Base-by-base conservation (phyloP, 2,329 filamentous ascomycete genomes). In the Aspergillus brunneoviolaceus region DNA sequence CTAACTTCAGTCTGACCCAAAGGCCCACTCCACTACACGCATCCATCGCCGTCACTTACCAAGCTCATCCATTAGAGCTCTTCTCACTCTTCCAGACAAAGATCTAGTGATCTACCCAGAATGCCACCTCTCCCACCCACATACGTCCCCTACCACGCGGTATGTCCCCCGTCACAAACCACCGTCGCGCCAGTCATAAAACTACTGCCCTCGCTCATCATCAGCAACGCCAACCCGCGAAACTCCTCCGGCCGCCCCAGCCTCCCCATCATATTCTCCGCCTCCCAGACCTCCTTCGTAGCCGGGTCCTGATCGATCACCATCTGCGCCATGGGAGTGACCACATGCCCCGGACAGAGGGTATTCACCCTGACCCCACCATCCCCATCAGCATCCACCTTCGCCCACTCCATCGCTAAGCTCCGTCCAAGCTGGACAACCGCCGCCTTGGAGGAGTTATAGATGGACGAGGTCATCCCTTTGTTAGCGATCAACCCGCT, bases 291-390 rank as follows among this genome's bases (percentile, higher is more conserved):
- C 9, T 71, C 72, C 29, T 70, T 68, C 5, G 76, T 67, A 69
- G 92, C 89, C 0, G 92, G 92, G 65, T 85, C 89, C 64, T 89
- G 82, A 64, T 87, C 82, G 69, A 96, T 95, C 31, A 96, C 84
- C 60, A 85, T 84, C 72, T 91, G 85, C 1, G 94, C 90, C 92
- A 96, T 96, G 23, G 89, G 86, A 0, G 82, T 85, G 27, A 84
- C 74, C 48, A 85, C 83, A 61, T 85, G 82, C 0, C 82, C 82
- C 0, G 82, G 82, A 62, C 79, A 82, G 23, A 85, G 66, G 21
- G 77, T 80, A 65, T 85, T 85, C 10, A 85, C 83, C 1, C 82
- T 74, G 52, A 85, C 84, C 0, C 80, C 75, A 70, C 76, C 74
- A 29, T 74, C 75, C 50, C 75, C 16, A 3, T 19, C 12, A 12